Evolutionary conservation across 176 grass and related monocot genomes (phyloP).

Genomic region (Pontederia paniculata): DNA sequence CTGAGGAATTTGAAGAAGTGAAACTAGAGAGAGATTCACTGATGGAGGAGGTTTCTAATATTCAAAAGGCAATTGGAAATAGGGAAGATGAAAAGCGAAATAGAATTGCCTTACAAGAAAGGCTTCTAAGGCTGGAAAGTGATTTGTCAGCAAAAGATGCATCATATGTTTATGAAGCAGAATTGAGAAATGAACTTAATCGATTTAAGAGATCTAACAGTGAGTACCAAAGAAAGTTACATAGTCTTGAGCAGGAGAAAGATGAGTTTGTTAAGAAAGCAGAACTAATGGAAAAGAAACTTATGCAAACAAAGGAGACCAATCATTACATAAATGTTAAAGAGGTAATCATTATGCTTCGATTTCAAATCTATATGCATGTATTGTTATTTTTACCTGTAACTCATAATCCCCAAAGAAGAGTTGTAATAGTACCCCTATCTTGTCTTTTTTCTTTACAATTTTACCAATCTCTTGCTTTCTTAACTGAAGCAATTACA

Average conservation of each 20-base stretch:
- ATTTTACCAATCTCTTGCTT: background rate
- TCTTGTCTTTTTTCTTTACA: background rate
- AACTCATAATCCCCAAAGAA: background rate
- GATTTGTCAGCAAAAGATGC: conserved; percentile 73
- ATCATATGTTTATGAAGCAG: conserved; percentile 69
- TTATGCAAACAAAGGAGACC: conserved; percentile 12
- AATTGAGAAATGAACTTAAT: conserved; percentile 85
- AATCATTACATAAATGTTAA: conserved; percentile 17
- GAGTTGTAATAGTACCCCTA: background rate
- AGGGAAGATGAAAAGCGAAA: conserved; percentile 34
- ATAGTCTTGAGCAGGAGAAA: conserved; percentile 82
- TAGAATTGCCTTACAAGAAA: conserved; percentile 49
- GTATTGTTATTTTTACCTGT: background rate
- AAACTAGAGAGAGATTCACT: conserved; percentile 47
- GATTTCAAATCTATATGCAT: conserved; percentile 2
- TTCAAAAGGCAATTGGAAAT: conserved; percentile 36
- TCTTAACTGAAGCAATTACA: no score
- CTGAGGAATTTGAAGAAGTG: conserved; percentile 63
- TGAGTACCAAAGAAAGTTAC: conserved; percentile 83
- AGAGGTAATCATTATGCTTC: conserved; percentile 35
- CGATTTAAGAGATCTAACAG: conserved; percentile 80
- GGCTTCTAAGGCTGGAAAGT: conserved; percentile 72
- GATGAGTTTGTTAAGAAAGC: conserved; percentile 42
- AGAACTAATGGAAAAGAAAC: conserved; percentile 21
- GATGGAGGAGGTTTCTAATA: conserved; percentile 35